Evolutionary conservation across 805 yeast genomes (phyloP).

Genomic region (Schwanniomyces vanrijiae): DNA sequence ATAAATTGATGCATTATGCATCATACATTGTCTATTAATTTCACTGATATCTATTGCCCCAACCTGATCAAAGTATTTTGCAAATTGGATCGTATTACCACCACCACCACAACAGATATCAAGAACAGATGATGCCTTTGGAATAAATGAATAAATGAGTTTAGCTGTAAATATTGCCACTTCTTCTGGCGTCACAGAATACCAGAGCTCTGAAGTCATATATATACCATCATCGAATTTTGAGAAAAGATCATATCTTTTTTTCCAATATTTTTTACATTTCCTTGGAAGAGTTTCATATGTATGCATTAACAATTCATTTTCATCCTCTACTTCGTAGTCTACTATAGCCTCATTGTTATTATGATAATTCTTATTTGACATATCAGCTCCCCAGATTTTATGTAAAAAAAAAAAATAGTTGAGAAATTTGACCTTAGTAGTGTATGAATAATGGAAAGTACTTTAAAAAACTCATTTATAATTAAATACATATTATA

Average conservation of each 20-base stretch:
- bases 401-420: not conserved
- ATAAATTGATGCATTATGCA: slow-evolving; percentile 66
- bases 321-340: slow-evolving; percentile 6
- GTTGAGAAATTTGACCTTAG: not conserved
- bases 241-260: slow-evolving; percentile 60
- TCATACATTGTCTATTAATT: slow-evolving; percentile 63
- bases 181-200: slow-evolving; percentile 81
- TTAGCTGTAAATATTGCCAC: slow-evolving; percentile 63
- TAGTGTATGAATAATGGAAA: too few relatives aligned
- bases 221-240: slow-evolving; percentile 66
- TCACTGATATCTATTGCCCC: slow-evolving; percentile 64
- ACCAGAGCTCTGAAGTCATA: slow-evolving; percentile 78
- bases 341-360: not conserved
- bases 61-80: slow-evolving; percentile 52
- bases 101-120: slow-evolving; percentile 90
- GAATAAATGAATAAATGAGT: slow-evolving; percentile 51
- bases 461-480: not conserved
- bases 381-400: not conserved
- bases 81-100: slow-evolving; percentile 80
- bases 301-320: slow-evolving; percentile 39
- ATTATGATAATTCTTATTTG: not conserved
- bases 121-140: slow-evolving; percentile 45
- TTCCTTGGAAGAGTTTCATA: slow-evolving; percentile 38
- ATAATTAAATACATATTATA: not conserved
- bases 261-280: slow-evolving; percentile 58